These are phyloP conservation scores for Abelmoschus esculentus DNA, from an alignment of 345 rosid genomes.

Conservation along the genomic window DNA sequence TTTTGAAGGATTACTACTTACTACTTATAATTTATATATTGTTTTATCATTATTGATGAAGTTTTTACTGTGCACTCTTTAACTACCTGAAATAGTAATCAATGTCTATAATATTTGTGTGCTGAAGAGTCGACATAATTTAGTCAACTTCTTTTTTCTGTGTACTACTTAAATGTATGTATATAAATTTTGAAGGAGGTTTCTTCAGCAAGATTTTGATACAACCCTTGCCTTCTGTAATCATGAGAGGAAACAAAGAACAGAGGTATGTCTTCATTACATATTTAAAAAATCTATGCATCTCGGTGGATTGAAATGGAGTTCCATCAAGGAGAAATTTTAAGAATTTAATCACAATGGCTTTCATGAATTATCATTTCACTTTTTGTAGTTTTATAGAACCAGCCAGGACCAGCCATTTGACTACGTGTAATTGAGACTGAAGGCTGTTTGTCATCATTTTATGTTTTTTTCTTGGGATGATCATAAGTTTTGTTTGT, in stretches of 20 bases:
- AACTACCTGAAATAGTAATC: not conserved
- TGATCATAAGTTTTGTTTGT: not conserved
- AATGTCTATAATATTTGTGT: not conserved
- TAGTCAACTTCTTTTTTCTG: not conserved
- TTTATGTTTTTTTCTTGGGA: not conserved
- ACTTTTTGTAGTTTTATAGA: no score
- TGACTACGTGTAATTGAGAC: no score
- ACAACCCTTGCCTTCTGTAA: constrained; percentile 79
- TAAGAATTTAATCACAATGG: no score
- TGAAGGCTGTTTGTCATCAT: not conserved
- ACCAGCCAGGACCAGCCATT: no score
- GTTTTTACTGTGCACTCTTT: not conserved
- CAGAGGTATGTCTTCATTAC: constrained; percentile 43
- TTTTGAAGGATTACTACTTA: not conserved
- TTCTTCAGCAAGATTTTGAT: constrained; percentile 91
- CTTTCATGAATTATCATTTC: no score
- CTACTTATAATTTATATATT: not conserved
- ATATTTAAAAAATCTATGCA: not conserved
- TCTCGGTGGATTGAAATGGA: constrained; percentile 3
- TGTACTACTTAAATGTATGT: not conserved
- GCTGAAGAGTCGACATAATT: not conserved
- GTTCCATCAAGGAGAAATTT: not conserved
- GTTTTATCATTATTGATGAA: not conserved
- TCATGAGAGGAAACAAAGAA: constrained; percentile 85
- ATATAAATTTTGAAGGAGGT: constrained; percentile 52